A percentile compares a stretch with the other conserved stretches of the same genome.
Evolutionary conservation across 306 rosid species (phyloP).

Genomic region (Trifolium fragiferum): DNA sequence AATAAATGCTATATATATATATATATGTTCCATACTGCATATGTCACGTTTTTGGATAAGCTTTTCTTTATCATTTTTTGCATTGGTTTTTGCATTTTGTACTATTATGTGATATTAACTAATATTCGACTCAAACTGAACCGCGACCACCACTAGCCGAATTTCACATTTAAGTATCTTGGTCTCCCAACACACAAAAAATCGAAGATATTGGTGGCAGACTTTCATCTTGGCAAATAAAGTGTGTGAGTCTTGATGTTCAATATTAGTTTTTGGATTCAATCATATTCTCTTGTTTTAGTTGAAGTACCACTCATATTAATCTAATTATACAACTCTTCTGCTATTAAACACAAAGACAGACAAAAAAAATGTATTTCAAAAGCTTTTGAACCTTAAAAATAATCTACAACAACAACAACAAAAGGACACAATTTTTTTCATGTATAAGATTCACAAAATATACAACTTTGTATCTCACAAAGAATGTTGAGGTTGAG

Average conservation of each 20-base stretch:
- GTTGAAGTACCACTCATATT: too few species aligned
- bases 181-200: too few species aligned
- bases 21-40: neutral
- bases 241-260: too few species aligned
- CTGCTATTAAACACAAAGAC: neutral
- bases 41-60: neutral
- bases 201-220: too few species aligned
- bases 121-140: too few species aligned
- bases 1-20: neutral
- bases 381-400: neutral
- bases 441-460: slow-evolving; percentile 24
- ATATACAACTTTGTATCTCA: slow-evolving; percentile 36
- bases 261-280: too few species aligned
- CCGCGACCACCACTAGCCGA: too few species aligned
- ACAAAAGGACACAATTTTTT: neutral
- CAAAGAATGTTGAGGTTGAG: slow-evolving; percentile 61
- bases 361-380: neutral
- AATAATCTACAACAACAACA: slow-evolving; percentile 11
- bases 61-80: neutral
- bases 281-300: too few species aligned
- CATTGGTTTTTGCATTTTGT: neutral
- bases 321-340: neutral
- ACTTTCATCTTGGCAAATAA: too few species aligned
- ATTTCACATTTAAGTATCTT: too few species aligned
- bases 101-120: too few species aligned